These are phyloP conservation scores for Arthrobotrys entomopaga DNA, from an alignment of 2,329 filamentous ascomycete species.

Conservation along the genomic window DNA sequence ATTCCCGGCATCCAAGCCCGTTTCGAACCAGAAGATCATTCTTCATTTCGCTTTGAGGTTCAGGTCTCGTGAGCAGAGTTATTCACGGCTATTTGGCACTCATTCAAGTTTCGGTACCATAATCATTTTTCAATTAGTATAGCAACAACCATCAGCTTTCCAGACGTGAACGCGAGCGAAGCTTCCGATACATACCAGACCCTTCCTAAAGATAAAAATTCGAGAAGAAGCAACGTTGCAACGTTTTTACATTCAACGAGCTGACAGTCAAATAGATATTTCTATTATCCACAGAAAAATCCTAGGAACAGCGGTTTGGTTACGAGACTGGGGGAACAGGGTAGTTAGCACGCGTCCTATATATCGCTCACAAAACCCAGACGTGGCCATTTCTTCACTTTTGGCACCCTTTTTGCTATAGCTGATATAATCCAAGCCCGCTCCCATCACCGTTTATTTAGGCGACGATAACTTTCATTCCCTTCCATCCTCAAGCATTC, in stretches of 20 bases:
- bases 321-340: no score
- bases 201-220: constrained; percentile 16
- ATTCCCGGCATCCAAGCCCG: not conserved
- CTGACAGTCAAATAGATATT: no score
- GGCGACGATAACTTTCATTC: constrained; percentile 33
- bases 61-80: constrained; percentile 24
- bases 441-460: constrained; percentile 29
- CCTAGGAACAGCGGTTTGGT: no score
- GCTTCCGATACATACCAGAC: constrained; percentile 27
- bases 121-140: not conserved
- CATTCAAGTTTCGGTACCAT: no score
- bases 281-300: constrained; percentile 1
- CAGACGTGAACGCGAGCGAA: not conserved
- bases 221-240: not conserved
- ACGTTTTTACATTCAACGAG: constrained; percentile 38
- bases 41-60: constrained; percentile 40
- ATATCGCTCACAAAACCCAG: constrained; percentile 47
- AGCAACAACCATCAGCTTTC: constrained; percentile 5
- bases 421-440: not conserved
- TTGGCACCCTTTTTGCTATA: constrained; percentile 18
- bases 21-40: constrained; percentile 21
- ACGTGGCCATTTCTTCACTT: constrained; percentile 43
- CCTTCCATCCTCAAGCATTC: constrained; percentile 43
- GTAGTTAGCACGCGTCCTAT: constrained; percentile 24
- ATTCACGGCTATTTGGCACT: constrained; percentile 12